Percentiles rank a stretch among this genome's conserved stretches.
Evolutionary conservation across 306 rosid species (phyloP).

Genomic region (Sechiopsis laciniata): DNA sequence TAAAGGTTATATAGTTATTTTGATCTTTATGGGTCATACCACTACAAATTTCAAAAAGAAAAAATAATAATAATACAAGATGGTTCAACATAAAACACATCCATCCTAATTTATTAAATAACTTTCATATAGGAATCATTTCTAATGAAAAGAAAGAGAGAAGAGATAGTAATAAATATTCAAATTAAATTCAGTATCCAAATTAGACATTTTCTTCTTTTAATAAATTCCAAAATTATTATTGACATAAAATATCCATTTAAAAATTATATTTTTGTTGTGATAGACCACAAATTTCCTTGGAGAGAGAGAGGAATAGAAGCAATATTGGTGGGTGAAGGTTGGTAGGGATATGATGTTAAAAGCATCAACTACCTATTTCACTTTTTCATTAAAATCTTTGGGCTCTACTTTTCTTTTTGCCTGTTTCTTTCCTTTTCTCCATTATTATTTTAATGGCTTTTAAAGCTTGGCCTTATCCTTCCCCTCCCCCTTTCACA

Average conservation of each 20-base stretch:
- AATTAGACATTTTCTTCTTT: too few species aligned
- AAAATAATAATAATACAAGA: too few species aligned
- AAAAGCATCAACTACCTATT: conserved; percentile 18
- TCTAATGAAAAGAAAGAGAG: too few species aligned
- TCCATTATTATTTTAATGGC: background rate
- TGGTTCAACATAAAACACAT: too few species aligned
- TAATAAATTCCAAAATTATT: background rate
- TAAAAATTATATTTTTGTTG: background rate
- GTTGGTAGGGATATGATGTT: conserved; percentile 24
- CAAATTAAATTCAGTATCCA: background rate
- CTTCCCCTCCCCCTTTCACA: background rate
- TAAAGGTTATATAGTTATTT: too few species aligned
- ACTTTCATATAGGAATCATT: too few species aligned
- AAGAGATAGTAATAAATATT: background rate
- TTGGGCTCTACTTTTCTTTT: background rate
- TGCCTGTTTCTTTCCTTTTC: conserved; percentile 4
- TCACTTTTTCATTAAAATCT: conserved; percentile 22
- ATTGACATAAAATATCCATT: background rate
- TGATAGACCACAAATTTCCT: background rate
- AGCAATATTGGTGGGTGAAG: conserved; percentile 19
- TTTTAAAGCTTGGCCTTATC: conserved; percentile 17
- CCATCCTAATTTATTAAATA: too few species aligned
- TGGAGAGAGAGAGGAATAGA: conserved; percentile 1
- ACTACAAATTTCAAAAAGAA: too few species aligned
- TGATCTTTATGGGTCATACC: too few species aligned